Percentiles rank a stretch among this genome's conserved stretches.
These are phyloP conservation scores for Aspergillus puulaauensis DNA, from an alignment of 2,329 filamentous ascomycete genomes.

Conservation along the genomic window DNA sequence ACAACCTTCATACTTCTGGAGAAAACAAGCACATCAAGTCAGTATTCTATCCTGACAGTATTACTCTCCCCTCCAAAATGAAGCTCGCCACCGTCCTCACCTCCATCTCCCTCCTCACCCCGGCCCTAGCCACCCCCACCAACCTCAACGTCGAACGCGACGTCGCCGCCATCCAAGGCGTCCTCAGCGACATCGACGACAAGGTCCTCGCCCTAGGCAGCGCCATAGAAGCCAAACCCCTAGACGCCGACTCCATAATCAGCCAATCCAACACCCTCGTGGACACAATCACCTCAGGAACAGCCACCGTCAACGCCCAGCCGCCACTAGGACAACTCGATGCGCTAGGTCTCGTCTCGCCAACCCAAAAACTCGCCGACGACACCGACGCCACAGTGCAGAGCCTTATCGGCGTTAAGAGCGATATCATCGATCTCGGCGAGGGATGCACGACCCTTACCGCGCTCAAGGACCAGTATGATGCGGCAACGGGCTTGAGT, in stretches of 20 bases:
- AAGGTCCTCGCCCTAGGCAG: conserved; percentile 13
- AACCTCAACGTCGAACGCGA: neutral
- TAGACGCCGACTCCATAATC: conserved; percentile 7
- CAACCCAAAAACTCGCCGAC: conserved; percentile 12
- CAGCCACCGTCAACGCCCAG: conserved; percentile 8
- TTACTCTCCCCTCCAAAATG: neutral
- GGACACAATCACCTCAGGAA: conserved; percentile 13
- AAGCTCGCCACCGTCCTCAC: conserved; percentile 6
- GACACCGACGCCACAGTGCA: conserved; percentile 7
- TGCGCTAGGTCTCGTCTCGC: conserved; percentile 14
- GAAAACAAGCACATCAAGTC: neutral
- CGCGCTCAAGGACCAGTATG: conserved; percentile 3
- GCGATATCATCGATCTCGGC: conserved; percentile 8
- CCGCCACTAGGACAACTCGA: conserved; percentile 7
- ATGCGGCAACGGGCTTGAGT: neutral
- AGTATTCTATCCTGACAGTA: too few relatives aligned
- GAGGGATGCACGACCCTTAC: conserved; percentile 1
- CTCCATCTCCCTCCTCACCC: neutral
- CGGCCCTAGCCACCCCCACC: conserved; percentile 12
- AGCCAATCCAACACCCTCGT: conserved; percentile 10
- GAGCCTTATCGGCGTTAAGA: conserved; percentile 9
- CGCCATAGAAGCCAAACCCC: neutral
- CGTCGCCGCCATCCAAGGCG: conserved; percentile 11
- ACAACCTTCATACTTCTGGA: neutral
- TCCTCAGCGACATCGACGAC: conserved; percentile 13